These are phyloP conservation scores for Nannochloris sp. DNA, from an alignment of 139 green algal species.

Conservation along the genomic window DNA sequence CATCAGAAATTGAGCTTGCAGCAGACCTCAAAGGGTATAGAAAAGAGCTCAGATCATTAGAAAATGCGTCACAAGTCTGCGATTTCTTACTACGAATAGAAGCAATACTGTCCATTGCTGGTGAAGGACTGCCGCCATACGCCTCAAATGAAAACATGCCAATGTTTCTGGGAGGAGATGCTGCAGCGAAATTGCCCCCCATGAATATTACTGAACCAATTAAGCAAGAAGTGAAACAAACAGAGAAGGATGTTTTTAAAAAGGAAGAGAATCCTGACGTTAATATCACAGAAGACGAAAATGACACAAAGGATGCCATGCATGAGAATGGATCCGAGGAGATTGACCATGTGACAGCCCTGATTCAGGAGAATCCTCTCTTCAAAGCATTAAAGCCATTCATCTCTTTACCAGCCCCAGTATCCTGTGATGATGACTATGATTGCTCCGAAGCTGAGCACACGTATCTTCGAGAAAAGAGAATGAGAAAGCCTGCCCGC, in stretches of 20 bases:
- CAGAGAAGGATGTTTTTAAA: background rate
- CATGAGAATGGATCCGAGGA: background rate
- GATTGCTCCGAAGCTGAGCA: constrained; percentile 30
- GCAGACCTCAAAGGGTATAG: constrained; percentile 8
- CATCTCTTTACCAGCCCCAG: background rate
- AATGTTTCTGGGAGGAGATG: constrained; percentile 13
- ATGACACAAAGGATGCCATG: constrained; percentile 1
- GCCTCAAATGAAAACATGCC: constrained; percentile 17
- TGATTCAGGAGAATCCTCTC: background rate
- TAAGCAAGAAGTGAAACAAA: background rate
- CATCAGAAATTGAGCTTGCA: constrained; percentile 6
- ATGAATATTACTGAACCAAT: background rate
- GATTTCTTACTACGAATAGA: constrained; percentile 25
- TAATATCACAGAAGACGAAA: background rate
- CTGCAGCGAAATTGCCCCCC: background rate
- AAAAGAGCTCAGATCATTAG: background rate
- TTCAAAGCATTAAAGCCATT: constrained; percentile 1
- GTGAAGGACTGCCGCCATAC: constrained; percentile 28
- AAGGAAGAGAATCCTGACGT: background rate
- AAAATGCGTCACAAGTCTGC: constrained; percentile 12
- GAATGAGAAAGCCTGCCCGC: constrained; percentile 20
- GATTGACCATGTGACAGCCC: background rate
- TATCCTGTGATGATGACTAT: constrained; percentile 15
- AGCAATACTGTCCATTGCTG: constrained; percentile 1
- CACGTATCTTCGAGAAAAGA: constrained; percentile 24